phyloP scores from a whole-genome alignment of 2,329 filamentous ascomycete species.

The Rhytidhysteron rufulum region DNA sequence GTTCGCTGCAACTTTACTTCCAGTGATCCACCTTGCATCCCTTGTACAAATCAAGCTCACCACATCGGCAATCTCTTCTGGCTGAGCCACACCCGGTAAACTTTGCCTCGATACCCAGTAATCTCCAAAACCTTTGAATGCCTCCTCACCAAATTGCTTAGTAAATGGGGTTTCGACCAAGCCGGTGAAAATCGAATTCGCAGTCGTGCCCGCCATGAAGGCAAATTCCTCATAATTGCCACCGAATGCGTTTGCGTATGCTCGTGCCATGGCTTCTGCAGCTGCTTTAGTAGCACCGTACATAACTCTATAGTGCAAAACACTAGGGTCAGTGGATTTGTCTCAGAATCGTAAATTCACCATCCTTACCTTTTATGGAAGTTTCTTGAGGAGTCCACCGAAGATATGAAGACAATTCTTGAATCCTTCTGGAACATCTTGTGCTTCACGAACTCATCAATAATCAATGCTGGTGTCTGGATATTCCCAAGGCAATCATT shows the following conservation, averaged over 20 bases:
- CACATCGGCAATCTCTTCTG: slow-evolving; percentile 34
- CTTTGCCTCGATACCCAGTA: background rate
- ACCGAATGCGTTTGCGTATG: slow-evolving; percentile 7
- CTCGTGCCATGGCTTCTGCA: slow-evolving; percentile 14
- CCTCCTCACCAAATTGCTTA: slow-evolving; percentile 3
- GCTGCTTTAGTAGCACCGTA: background rate
- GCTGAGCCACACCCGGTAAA: background rate
- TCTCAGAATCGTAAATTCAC: too few species aligned
- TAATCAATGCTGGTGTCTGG: slow-evolving; percentile 33
- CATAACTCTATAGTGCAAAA: too few species aligned
- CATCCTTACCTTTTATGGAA: too few species aligned
- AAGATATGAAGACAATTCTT: slow-evolving; percentile 21
- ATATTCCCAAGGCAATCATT: slow-evolving; percentile 33
- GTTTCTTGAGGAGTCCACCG: too few species aligned
- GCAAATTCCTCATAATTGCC: slow-evolving; percentile 17
- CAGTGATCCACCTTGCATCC: slow-evolving; percentile 36
- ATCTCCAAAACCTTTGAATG: background rate
- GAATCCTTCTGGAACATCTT: slow-evolving; percentile 20
- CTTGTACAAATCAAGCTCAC: slow-evolving; percentile 31
- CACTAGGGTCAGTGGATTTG: too few species aligned
- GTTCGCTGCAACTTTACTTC: slow-evolving; percentile 33
- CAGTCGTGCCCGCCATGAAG: slow-evolving; percentile 16
- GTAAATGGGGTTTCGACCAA: slow-evolving; percentile 6
- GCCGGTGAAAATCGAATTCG: slow-evolving; percentile 8
- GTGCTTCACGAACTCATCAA: slow-evolving; percentile 30